Conservation (phyloP, 768 basidiomycete species). For the Calvatia gigantea region DNA sequence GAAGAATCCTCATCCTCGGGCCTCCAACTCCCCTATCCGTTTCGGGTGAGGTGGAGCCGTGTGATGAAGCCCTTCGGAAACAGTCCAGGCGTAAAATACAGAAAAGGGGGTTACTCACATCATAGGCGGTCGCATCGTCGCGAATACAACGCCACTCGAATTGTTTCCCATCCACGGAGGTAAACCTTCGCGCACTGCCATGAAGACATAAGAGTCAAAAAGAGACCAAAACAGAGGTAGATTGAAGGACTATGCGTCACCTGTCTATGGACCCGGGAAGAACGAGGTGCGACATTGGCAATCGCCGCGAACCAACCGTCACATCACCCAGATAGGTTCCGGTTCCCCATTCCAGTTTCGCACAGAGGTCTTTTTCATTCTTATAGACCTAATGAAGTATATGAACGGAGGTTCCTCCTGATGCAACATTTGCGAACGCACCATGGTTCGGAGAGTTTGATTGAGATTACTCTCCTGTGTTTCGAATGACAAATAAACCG, state of each 20-base stretch:
- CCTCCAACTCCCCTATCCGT: no score
- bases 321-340: conserved; percentile 54
- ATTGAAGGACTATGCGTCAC: conserved; percentile 31
- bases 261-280: conserved; percentile 44
- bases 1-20: background rate
- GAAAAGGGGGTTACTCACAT: conserved; percentile 40
- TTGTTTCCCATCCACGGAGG: conserved; percentile 49
- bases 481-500: conserved; percentile 65
- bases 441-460: conserved; percentile 46
- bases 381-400: conserved; percentile 33
- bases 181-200: conserved; percentile 57
- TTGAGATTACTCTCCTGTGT: conserved; percentile 45
- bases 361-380: conserved; percentile 47
- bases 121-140: conserved; percentile 50
- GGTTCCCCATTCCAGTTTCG: conserved; percentile 47
- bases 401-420: conserved; percentile 10
- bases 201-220: conserved; percentile 14
- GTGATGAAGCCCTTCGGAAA: background rate
- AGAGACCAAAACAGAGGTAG: conserved; percentile 1
- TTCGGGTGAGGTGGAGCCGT: background rate
- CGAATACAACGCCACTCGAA: conserved; percentile 65
- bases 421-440: conserved; percentile 24
- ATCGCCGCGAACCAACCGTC: conserved; percentile 47
- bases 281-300: conserved; percentile 64
- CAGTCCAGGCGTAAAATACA: background rate